Evolutionary conservation across 2,329 filamentous ascomycete genomes (phyloP).

Genomic region (Colletotrichum spaethianum): DNA sequence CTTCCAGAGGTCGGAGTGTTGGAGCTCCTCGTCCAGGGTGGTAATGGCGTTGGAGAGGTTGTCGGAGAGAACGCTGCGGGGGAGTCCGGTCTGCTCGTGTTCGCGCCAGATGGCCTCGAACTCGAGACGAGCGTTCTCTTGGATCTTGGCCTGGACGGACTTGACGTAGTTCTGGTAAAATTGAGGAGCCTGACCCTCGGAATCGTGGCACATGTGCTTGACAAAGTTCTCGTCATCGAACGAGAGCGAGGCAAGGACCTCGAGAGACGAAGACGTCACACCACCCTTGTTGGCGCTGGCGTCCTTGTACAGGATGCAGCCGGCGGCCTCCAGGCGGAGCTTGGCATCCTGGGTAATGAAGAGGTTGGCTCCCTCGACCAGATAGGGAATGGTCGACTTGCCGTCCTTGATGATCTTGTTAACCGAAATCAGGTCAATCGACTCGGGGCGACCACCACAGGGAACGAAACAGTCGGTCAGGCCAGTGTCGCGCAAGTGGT

Average conservation of each 20-base stretch:
- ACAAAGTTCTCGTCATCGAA: conserved; percentile 93
- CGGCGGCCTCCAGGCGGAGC: conserved; percentile 93
- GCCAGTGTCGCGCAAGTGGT: conserved; percentile 86
- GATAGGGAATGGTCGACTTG: conserved; percentile 90
- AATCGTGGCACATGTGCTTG: conserved; percentile 92
- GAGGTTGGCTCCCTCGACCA: conserved; percentile 97
- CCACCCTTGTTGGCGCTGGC: conserved; percentile 99
- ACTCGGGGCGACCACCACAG: conserved; percentile 95
- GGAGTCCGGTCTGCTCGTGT: conserved; percentile 82
- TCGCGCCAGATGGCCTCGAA: conserved; percentile 99
- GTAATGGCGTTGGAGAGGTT: conserved; percentile 93
- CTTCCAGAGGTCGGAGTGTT: conserved; percentile 92
- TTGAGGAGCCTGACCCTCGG: conserved; percentile 79
- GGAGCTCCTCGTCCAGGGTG: conserved; percentile 95
- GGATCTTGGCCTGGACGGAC: conserved; percentile 90
- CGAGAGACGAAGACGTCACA: conserved; percentile 96
- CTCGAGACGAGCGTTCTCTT: conserved; percentile 91
- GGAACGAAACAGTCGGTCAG: conserved; percentile 93
- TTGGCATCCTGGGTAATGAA: conserved; percentile 99
- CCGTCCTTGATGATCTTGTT: conserved; percentile 91
- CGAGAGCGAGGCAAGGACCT: conserved; percentile 93
- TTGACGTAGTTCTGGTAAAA: conserved; percentile 97
- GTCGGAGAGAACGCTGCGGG: conserved; percentile 91
- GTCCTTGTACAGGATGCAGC: conserved; percentile 96
- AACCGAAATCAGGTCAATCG: conserved; percentile 91